Evolutionary conservation across 331 rosid species (phyloP).

Genomic region (Quercus tomentella): DNA sequence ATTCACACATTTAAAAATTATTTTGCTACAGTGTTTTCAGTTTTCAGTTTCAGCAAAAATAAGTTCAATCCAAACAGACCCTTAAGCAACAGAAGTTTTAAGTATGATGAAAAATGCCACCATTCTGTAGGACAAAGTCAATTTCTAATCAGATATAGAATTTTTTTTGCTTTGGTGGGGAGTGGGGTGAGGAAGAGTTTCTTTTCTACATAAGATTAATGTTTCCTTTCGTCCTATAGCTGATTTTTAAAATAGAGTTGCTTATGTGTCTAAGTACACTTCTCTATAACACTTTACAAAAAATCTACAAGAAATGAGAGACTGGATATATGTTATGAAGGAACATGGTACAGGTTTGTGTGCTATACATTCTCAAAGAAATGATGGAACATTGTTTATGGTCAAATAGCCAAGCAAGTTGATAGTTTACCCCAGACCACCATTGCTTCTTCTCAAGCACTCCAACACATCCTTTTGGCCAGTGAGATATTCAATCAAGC

Average conservation of each 20-base stretch:
- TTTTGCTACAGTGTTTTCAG: no score
- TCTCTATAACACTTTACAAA: background rate
- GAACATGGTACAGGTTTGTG: background rate
- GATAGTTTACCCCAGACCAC: conserved; percentile 20
- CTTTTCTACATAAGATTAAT: background rate
- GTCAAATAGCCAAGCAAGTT: background rate
- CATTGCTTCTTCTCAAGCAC: conserved; percentile 43
- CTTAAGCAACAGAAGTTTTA: background rate
- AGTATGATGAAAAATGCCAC: background rate
- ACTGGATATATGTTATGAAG: background rate
- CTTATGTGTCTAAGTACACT: background rate
- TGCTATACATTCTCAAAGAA: background rate
- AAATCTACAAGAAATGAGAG: background rate
- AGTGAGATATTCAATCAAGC: conserved; percentile 65
- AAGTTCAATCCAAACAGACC: no score
- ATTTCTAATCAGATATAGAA: background rate
- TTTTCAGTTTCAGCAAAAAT: no score
- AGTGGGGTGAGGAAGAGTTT: background rate
- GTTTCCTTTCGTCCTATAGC: background rate
- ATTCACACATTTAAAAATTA: no score
- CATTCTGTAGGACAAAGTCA: background rate
- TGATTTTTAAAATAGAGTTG: background rate
- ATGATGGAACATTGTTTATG: background rate
- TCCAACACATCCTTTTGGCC: conserved; percentile 64
- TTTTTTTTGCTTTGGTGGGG: no score